Conservation (phyloP, 1,139 yeast genomes). For the Diutina rugosa region DNA sequence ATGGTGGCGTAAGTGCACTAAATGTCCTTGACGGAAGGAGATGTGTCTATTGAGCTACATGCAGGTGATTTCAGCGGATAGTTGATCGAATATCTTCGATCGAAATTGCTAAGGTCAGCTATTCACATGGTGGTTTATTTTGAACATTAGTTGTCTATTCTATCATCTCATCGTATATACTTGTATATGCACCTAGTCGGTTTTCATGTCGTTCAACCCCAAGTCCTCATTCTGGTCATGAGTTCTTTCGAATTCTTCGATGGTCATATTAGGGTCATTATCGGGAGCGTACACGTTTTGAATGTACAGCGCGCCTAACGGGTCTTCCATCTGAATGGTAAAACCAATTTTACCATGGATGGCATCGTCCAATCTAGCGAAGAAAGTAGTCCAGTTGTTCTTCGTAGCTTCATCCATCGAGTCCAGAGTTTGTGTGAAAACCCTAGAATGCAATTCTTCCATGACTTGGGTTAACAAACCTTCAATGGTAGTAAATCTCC, state of each 20-base stretch:
- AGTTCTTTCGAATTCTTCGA: constrained; percentile 85
- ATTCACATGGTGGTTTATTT: too few species aligned
- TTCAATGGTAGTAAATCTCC: constrained; percentile 93
- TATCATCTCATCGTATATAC: not conserved
- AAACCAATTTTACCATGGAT: constrained; percentile 71
- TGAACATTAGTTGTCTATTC: not conserved
- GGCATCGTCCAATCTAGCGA: constrained; percentile 68
- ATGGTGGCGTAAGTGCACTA: not conserved
- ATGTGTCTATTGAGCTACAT: too few species aligned
- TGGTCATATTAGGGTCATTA: constrained; percentile 86
- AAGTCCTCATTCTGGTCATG: constrained; percentile 80
- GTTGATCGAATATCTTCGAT: not conserved
- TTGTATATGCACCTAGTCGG: constrained; percentile 13
- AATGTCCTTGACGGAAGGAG: not conserved
- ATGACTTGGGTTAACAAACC: constrained; percentile 82
- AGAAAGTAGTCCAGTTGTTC: constrained; percentile 70
- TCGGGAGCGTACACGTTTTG: constrained; percentile 99
- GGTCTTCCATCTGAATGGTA: constrained; percentile 85
- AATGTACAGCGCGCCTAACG: constrained; percentile 86
- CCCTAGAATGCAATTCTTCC: constrained; percentile 79
- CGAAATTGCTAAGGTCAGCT: not conserved
- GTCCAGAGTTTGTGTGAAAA: constrained; percentile 78
- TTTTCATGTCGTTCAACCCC: constrained; percentile 74
- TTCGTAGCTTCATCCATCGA: constrained; percentile 77
- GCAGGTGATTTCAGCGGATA: too few species aligned